Evolutionary conservation across 768 basidiomycete species (phyloP).

Genomic region (Podaxis carcinomalis): DNA sequence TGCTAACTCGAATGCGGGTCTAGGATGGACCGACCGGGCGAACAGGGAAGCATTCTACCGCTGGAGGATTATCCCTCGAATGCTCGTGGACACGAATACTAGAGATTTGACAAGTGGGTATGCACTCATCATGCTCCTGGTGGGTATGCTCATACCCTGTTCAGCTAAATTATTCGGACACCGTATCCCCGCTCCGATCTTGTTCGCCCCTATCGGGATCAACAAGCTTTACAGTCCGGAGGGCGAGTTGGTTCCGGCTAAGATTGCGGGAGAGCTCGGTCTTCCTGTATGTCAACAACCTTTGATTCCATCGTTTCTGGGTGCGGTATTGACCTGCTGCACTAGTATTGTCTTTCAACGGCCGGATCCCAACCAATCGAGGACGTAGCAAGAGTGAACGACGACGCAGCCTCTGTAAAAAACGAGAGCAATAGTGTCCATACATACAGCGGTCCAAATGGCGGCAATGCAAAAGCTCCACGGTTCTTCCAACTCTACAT

Average conservation of each 20-base stretch:
- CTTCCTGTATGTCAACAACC: constrained; percentile 13
- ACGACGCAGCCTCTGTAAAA: constrained; percentile 30
- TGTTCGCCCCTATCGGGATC: constrained; percentile 55
- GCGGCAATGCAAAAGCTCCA: constrained; percentile 30
- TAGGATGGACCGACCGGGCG: background rate
- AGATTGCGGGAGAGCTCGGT: constrained; percentile 44
- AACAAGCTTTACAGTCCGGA: constrained; percentile 42
- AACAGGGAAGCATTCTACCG: constrained; percentile 27
- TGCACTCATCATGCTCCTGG: background rate
- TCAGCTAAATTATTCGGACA: constrained; percentile 42
- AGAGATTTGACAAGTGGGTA: constrained; percentile 41
- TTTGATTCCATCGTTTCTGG: background rate
- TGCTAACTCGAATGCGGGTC: constrained; percentile 19
- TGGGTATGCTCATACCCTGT: background rate
- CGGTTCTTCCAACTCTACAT: constrained; percentile 56
- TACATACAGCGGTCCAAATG: constrained; percentile 23
- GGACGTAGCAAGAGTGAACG: constrained; percentile 45
- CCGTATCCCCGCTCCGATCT: constrained; percentile 44
- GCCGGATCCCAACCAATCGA: constrained; percentile 47
- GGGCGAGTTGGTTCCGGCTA: constrained; percentile 39
- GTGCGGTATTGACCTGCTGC: constrained; percentile 9
- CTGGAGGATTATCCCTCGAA: constrained; percentile 52
- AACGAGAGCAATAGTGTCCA: constrained; percentile 34
- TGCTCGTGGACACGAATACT: constrained; percentile 44
- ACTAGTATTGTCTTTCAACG: constrained; percentile 48